Base-by-base conservation (phyloP, 208 protist species). In the Crithidia acanthocephali region DNA sequence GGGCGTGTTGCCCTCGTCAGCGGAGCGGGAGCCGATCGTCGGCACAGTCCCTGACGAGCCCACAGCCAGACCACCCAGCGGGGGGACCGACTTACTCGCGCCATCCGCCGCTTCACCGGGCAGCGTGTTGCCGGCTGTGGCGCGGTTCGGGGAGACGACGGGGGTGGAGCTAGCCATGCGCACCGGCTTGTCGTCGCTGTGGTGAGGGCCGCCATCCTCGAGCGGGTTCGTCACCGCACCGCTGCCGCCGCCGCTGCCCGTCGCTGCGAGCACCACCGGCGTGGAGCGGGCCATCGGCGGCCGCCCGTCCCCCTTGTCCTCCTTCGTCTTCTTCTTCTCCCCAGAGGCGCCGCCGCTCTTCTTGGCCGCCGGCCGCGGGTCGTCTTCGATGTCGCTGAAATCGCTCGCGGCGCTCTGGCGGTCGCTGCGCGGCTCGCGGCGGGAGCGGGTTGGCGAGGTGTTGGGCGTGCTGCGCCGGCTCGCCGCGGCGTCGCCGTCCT, bases 321-420 rank as follows among this genome's bases (percentile, higher is more conserved):
- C 32, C 9, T 69, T 52, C 45, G 13, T 53, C 30, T 68, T 57
- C 16, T 13, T n/a, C 32, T 11, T 13, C 37, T 18, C 22, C 15
- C 18, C 23, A 5, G n/a, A 22, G 1, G n/a, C n/a, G 15, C 15
- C 28, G 8, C 0, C 10, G n/a, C 16, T 25, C 53, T 51, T 69
- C 45, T 42, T 42, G 35, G 15, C 15, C 16, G 44, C 45, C 11
- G 18, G 32, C 25, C 55, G 50, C n/a, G 66, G 53, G 28, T 78
- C 68, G 33, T 78, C 66, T 30, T 67, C 70, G 16, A 71, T 56
- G 55, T 68, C 60, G 42, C 79, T 72, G 68, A 68, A 59, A 13
- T 74, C 81, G 55, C 72, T 72, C 2, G 59, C 37, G 28, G 52
- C 61, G 61, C 51, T 71, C 20, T 58, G 33, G 11, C 15, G n/a